Evolutionary conservation across 768 basidiomycete species (phyloP).

Genomic region (Mycena crocata): DNA sequence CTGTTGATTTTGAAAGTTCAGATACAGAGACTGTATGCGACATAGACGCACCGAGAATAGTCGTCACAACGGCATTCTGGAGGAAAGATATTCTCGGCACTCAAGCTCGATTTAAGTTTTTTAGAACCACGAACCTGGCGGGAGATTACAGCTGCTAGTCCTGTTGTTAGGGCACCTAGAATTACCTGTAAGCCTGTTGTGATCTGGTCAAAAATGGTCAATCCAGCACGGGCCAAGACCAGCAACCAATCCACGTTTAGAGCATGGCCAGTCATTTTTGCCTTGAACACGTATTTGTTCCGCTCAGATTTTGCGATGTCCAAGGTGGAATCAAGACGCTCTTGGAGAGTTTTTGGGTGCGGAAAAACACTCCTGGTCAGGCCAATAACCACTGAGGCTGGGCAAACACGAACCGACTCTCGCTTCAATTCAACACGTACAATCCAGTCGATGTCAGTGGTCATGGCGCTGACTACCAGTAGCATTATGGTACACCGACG

Average conservation of each 20-base stretch:
- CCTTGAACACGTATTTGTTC: constrained; percentile 59
- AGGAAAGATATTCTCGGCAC: background rate
- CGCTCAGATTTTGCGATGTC: constrained; percentile 57
- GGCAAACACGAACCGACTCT: constrained; percentile 1
- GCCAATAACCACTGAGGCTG: background rate
- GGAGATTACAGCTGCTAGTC: constrained; percentile 60
- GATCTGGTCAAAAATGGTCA: constrained; percentile 52
- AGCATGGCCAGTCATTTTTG: constrained; percentile 36
- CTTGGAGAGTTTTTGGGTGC: constrained; percentile 54
- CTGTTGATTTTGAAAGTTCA: constrained; percentile 40
- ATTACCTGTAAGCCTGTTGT: constrained; percentile 75
- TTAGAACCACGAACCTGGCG: constrained; percentile 48
- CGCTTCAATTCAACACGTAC: constrained; percentile 48
- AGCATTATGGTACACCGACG: background rate
- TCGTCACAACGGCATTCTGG: constrained; percentile 37
- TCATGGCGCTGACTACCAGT: constrained; percentile 24
- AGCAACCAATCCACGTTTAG: constrained; percentile 16
- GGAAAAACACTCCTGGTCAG: constrained; percentile 9
- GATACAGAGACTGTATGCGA: background rate
- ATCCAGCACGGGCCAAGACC: constrained; percentile 16
- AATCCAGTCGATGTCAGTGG: constrained; percentile 54
- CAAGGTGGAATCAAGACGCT: constrained; percentile 68
- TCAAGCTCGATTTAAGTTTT: background rate
- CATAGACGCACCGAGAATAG: constrained; percentile 50
- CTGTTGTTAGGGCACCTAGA: constrained; percentile 76